A percentile compares a stretch with the other conserved stretches of the same genome.
These are phyloP conservation scores for Malus fusca DNA, from an alignment of 306 rosid species.

Conservation along the genomic window DNA sequence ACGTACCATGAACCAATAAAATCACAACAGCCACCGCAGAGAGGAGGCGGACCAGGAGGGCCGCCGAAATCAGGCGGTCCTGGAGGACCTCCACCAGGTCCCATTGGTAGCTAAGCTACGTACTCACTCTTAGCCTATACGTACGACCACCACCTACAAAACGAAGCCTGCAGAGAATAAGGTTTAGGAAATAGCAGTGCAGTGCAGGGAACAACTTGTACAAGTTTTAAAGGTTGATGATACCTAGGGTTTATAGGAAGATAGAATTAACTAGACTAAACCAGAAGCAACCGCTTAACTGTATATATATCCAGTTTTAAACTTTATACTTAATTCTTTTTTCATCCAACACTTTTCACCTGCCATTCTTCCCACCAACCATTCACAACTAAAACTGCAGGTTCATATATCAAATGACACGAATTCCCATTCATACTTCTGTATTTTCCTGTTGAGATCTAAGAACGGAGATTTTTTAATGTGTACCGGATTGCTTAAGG, in stretches of 20 bases:
- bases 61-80: slow-evolving; percentile 39
- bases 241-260: background rate
- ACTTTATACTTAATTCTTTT: no score
- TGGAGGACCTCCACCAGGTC: slow-evolving; percentile 11
- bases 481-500: no score
- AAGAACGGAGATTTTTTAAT: no score
- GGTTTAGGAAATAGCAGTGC: background rate
- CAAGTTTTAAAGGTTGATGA: background rate
- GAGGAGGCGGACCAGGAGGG: slow-evolving; percentile 13
- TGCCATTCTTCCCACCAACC: slow-evolving; percentile 30
- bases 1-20: slow-evolving; percentile 40
- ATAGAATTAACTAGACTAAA: slow-evolving; percentile 1
- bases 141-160: background rate
- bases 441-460: no score
- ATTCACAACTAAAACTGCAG: slow-evolving; percentile 17
- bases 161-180: background rate
- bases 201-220: background rate
- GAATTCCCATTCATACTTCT: background rate
- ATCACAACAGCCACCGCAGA: slow-evolving; percentile 41
- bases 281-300: slow-evolving; percentile 12
- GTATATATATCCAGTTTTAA: background rate
- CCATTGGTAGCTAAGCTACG: background rate
- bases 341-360: slow-evolving; percentile 4
- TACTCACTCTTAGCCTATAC: background rate
- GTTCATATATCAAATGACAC: background rate